These are phyloP conservation scores for Butyriboletus loyo DNA, from an alignment of 768 basidiomycete species.

Conservation along the genomic window DNA sequence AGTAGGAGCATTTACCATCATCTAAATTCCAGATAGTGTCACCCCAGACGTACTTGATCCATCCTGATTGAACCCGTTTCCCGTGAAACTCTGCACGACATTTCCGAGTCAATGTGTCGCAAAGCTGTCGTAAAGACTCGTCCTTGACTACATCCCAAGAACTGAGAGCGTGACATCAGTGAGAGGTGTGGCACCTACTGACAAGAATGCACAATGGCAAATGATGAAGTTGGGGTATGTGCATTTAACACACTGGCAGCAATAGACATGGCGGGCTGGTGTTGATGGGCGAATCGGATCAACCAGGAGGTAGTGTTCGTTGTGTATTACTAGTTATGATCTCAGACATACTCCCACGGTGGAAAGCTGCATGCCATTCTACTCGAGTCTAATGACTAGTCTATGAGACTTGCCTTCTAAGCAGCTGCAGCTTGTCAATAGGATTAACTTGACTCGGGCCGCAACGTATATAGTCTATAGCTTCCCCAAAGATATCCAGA, in stretches of 20 bases:
- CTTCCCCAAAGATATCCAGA: background rate
- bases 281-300: background rate
- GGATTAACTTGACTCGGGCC: background rate
- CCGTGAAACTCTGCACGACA: slow-evolving; percentile 53
- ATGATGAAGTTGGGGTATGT: slow-evolving; percentile 74
- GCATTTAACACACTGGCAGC: slow-evolving; percentile 56
- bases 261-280: slow-evolving; percentile 22
- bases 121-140: slow-evolving; percentile 61
- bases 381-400: too few species aligned
- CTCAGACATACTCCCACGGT: slow-evolving; percentile 2
- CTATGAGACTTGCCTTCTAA: background rate
- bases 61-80: slow-evolving; percentile 66
- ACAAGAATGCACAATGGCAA: slow-evolving; percentile 76
- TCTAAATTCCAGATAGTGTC: slow-evolving; percentile 82
- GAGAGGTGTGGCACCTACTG: slow-evolving; percentile 28
- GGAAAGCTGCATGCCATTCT: too few species aligned
- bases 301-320: background rate
- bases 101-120: slow-evolving; percentile 72
- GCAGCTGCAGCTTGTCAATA: background rate
- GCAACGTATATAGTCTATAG: slow-evolving; percentile 3
- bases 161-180: slow-evolving; percentile 6
- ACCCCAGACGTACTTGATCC: slow-evolving; percentile 86
- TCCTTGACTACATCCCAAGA: slow-evolving; percentile 51
- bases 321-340: too few species aligned
- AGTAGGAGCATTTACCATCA: slow-evolving; percentile 57